These are phyloP conservation scores for Naganishia onofrii DNA, from an alignment of 768 basidiomycete genomes.

Conservation along the genomic window DNA sequence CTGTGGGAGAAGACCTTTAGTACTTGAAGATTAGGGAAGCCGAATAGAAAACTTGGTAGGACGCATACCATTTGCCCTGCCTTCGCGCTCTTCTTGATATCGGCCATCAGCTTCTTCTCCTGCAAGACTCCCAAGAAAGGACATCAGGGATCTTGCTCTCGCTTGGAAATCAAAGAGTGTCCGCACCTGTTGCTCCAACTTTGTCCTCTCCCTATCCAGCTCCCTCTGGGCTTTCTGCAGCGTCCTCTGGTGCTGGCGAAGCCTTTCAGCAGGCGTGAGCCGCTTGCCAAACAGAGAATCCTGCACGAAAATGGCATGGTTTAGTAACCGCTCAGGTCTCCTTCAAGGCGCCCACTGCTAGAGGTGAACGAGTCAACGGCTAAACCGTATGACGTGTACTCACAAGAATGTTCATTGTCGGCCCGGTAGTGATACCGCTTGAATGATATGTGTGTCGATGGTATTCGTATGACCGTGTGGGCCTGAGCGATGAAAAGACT, in stretches of 20 bases:
- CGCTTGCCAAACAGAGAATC: constrained; percentile 93
- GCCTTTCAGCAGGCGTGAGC: constrained; percentile 90
- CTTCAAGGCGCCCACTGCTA: too few species aligned
- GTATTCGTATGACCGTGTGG: too few species aligned
- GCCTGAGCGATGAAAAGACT: too few species aligned
- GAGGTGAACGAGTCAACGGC: too few species aligned
- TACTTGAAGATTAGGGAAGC: neutral
- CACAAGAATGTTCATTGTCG: constrained; percentile 55
- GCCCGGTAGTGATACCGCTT: neutral
- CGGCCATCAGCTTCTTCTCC: constrained; percentile 92
- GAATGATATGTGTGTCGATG: neutral
- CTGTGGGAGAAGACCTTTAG: constrained; percentile 54
- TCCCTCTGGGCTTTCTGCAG: constrained; percentile 96
- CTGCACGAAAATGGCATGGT: constrained; percentile 54
- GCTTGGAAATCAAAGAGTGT: neutral
- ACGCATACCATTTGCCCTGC: constrained; percentile 79
- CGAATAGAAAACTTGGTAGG: neutral
- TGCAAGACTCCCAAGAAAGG: constrained; percentile 20
- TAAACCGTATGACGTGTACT: constrained; percentile 31
- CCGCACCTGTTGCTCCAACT: constrained; percentile 73
- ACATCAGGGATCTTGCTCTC: neutral
- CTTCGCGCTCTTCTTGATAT: constrained; percentile 96
- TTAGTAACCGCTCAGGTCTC: too few species aligned
- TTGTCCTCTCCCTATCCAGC: constrained; percentile 89
- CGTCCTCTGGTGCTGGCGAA: constrained; percentile 93